These are phyloP conservation scores for Prorocentrum cordatum DNA, from an alignment of 169 alveolate genomes.

Conservation along the genomic window DNA sequence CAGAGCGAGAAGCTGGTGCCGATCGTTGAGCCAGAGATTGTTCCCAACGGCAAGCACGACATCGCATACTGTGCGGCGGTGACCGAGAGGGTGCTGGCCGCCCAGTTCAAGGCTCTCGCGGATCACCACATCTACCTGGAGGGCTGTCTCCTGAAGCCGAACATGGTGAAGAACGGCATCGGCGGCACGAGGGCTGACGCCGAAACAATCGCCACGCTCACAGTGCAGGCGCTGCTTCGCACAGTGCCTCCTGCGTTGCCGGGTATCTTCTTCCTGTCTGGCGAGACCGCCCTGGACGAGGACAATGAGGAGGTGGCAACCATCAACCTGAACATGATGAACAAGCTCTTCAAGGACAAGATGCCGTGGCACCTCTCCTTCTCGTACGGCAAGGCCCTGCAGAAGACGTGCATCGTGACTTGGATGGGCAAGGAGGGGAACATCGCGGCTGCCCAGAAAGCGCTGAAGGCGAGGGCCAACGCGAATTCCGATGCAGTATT, in stretches of 20 bases:
- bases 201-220: constrained; percentile 89
- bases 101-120: constrained; percentile 89
- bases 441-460: constrained; percentile 90
- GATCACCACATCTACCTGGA: constrained; percentile 91
- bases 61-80: constrained; percentile 6
- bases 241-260: constrained; percentile 75
- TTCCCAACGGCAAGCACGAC: constrained; percentile 42
- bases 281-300: constrained; percentile 82
- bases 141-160: constrained; percentile 96
- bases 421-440: constrained; percentile 96
- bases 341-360: constrained; percentile 71
- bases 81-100: constrained; percentile 87
- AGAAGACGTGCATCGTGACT: constrained; percentile 90
- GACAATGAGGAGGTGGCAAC: constrained; percentile 96
- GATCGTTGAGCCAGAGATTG: constrained; percentile 92
- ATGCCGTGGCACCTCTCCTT: constrained; percentile 94
- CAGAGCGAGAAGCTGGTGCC: constrained; percentile 97
- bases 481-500: constrained; percentile 94
- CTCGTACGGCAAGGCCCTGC: constrained; percentile 99
- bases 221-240: constrained; percentile 90
- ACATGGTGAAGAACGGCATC: constrained; percentile 97
- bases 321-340: constrained; percentile 91
- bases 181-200: constrained; percentile 84
- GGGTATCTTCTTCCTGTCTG: constrained; percentile 92
- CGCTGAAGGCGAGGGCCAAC: constrained; percentile 89